Evolutionary conservation across 2,329 filamentous ascomycete species (phyloP), one percentile per base, ranked within the genome.

Genomic region (Fusarium sp.): DNA sequence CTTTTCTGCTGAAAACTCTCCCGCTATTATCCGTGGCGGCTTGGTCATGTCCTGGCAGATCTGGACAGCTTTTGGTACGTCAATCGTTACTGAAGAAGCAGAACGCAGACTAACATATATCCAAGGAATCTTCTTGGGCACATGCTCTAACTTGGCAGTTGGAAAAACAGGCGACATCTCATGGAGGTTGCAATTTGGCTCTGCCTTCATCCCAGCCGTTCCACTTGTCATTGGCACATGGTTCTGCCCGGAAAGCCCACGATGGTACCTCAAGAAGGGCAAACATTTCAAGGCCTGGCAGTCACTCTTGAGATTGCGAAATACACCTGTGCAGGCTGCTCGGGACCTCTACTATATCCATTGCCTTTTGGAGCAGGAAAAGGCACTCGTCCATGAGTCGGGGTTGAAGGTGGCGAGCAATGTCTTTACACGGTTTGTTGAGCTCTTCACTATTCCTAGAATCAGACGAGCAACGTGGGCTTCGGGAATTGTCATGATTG

Each of bases 401-500:
- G 80, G 81, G 1, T 69, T 81, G 29, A 76, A 84, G 29, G 70
- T 72, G 0, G 84, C 82, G 53, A 88, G 84, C 71, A 87, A 87
- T 69, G 42, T 87, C 12, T 75, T 81, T 44, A 87, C 83, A 10
- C 87, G 89, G 17, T 87, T 90, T 49, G 67, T 86, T 22, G 87
- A 92, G 74, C 81, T 89, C 1, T 89, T 91, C 72, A 90, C 87
- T 2, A 85, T 91, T 57, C 86, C 89, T 1, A 84, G 90, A 36
- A 83, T 89, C 9, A 84, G 89, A 6, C 85, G 89, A 44, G 92
- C 92, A 0, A 93, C 91, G 0, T 85, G 90, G 61, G 92, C 92
- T 2, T 90, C 91, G 0, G 90, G 88, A 71, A 88, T 89, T 1
- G 91, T 93, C 73, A 94, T 94, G 91, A 89, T 91, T 73, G 84